phyloP scores from a whole-genome alignment of 495 filamentous ascomycete species.

The Cryomyces minteri region DNA sequence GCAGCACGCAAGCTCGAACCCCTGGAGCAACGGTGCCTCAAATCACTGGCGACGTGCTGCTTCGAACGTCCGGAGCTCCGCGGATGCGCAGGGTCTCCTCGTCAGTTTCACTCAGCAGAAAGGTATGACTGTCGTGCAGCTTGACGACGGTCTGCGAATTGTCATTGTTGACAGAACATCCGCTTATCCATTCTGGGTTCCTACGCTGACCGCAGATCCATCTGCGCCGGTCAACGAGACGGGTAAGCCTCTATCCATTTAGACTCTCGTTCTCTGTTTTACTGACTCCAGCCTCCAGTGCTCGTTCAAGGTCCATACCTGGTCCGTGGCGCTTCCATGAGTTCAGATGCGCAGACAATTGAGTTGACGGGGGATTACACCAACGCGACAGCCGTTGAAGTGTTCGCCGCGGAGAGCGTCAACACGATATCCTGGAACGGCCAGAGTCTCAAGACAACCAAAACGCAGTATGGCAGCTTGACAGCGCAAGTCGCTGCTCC shows the following conservation, averaged over 20 bases:
- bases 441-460: conserved; percentile 1
- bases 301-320: conserved; percentile 17
- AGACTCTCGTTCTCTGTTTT: no score
- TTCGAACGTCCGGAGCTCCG: neutral
- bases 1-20: conserved; percentile 2
- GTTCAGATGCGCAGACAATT: conserved; percentile 4
- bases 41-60: no score
- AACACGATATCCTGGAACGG: conserved; percentile 14
- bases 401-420: conserved; percentile 9
- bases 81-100: conserved; percentile 2
- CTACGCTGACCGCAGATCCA: conserved; percentile 3
- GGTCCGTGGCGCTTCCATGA: conserved; percentile 6
- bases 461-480: conserved; percentile 12
- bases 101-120: conserved; percentile 6
- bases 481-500: conserved; percentile 5
- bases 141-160: conserved; percentile 5
- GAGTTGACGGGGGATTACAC: conserved; percentile 11
- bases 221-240: conserved; percentile 4
- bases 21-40: conserved; percentile 1
- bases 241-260: neutral
- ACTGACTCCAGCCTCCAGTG: conserved; percentile 1
- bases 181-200: conserved; percentile 5
- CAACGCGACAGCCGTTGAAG: conserved; percentile 10
- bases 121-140: conserved; percentile 6
- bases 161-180: conserved; percentile 3